Percentiles rank a stretch among this genome's conserved stretches.
Evolutionary conservation across 192 early-diverging fungal genomes (phyloP).

Genomic region (Coemansia sp.): DNA sequence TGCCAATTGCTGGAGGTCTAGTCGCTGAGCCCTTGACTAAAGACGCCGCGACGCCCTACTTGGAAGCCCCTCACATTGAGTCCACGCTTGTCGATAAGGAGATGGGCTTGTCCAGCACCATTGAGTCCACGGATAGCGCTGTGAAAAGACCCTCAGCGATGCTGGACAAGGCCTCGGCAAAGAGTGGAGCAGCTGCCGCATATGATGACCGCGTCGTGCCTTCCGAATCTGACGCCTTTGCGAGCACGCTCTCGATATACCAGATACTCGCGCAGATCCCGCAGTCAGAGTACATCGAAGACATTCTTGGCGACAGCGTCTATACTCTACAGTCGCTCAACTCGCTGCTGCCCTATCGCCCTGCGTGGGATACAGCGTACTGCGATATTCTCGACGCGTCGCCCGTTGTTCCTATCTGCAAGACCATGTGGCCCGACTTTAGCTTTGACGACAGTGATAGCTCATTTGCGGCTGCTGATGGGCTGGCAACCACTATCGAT

Average conservation of each 20-base stretch:
- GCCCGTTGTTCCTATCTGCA: conserved; percentile 52
- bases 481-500: conserved; percentile 13
- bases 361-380: conserved; percentile 43
- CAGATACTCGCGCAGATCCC: conserved; percentile 39
- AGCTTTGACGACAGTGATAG: conserved; percentile 7
- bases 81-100: not conserved
- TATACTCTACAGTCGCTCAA: conserved; percentile 34
- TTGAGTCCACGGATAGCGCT: not conserved
- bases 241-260: conserved; percentile 35
- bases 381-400: conserved; percentile 49
- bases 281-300: conserved; percentile 21
- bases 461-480: not conserved
- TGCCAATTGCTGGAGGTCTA: not conserved
- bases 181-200: not conserved
- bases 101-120: not conserved
- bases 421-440: conserved; percentile 53
- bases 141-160: not conserved
- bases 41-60: too few species aligned
- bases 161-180: not conserved
- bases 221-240: conserved; percentile 10
- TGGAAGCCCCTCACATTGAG: not conserved
- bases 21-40: not conserved
- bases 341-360: conserved; percentile 27
- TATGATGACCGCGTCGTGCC: conserved; percentile 32
- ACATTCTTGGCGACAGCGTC: conserved; percentile 43